These are phyloP conservation scores for Cornus suecica DNA, from an alignment of 148 eudicot species.

Conservation along the genomic window DNA sequence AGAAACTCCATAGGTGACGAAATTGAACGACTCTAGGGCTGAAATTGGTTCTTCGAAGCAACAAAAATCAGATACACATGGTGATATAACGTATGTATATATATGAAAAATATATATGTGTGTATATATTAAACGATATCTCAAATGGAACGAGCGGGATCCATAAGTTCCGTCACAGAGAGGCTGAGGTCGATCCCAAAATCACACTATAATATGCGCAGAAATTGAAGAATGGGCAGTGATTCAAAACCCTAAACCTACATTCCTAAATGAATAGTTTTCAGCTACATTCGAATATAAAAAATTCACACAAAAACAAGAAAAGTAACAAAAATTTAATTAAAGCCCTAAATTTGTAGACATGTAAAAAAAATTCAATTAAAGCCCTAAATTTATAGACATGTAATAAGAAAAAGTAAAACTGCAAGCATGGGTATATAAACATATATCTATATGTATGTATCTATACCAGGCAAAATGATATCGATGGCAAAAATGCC, in stretches of 20 bases:
- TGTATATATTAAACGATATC: no score
- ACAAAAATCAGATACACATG: not conserved
- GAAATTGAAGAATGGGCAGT: no score
- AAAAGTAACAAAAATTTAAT: no score
- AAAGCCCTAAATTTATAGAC: not conserved
- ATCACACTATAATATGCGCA: no score
- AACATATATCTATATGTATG: not conserved
- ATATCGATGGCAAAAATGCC: constrained; percentile 73
- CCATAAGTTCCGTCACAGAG: not conserved
- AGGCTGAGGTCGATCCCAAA: not conserved
- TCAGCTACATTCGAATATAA: no score
- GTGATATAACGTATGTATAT: not conserved
- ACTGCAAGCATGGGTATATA: no score
- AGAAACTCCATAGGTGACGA: not conserved
- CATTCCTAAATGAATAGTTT: no score
- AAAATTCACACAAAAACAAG: not conserved
- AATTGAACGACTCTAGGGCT: not conserved
- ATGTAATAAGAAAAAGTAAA: no score
- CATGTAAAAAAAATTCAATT: no score
- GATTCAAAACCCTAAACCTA: no score
- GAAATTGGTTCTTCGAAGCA: not conserved
- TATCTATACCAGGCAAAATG: constrained; percentile 52
- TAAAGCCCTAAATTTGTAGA: no score
- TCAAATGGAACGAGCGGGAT: not conserved
- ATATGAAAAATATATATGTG: no score